Conservation (phyloP, 169 alveolate species). For the Hepatocystis sp. region DNA sequence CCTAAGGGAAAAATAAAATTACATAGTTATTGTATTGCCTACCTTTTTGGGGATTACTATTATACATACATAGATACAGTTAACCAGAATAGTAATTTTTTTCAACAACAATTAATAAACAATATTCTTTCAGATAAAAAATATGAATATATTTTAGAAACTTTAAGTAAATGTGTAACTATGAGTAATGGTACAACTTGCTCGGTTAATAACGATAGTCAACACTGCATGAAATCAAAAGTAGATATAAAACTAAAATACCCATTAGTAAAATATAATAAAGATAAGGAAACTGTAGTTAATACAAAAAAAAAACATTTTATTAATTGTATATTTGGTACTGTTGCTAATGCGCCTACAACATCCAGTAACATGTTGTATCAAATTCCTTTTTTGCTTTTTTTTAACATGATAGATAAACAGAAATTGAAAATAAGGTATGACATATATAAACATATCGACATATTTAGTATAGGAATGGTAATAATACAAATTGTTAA, state of each 20-base stretch:
- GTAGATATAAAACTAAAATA: no score
- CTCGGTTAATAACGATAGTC: no score
- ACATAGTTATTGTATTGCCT: constrained; percentile 38
- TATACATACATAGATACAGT: not conserved
- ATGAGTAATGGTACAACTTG: no score
- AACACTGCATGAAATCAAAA: no score
- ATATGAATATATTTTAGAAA: no score
- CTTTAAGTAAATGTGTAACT: no score
- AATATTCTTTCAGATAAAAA: no score
- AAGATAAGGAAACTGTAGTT: no score
- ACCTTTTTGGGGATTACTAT: constrained; percentile 10
- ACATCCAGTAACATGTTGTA: constrained; percentile 8
- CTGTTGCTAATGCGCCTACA: no score
- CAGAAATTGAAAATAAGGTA: not conserved
- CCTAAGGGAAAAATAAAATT: constrained; percentile 33
- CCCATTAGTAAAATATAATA: no score
- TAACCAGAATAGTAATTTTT: constrained; percentile 1
- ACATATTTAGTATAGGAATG: constrained; percentile 50
- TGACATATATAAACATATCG: constrained; percentile 30
- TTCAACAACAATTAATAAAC: constrained; percentile 8
- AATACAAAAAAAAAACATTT: no score
- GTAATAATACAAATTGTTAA: constrained; percentile 25
- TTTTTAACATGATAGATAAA: constrained; percentile 4
- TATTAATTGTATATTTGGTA: no score
- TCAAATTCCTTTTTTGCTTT: constrained; percentile 9